Conservation (phyloP, 768 basidiomycete genomes). For the Panellus pusillus region DNA sequence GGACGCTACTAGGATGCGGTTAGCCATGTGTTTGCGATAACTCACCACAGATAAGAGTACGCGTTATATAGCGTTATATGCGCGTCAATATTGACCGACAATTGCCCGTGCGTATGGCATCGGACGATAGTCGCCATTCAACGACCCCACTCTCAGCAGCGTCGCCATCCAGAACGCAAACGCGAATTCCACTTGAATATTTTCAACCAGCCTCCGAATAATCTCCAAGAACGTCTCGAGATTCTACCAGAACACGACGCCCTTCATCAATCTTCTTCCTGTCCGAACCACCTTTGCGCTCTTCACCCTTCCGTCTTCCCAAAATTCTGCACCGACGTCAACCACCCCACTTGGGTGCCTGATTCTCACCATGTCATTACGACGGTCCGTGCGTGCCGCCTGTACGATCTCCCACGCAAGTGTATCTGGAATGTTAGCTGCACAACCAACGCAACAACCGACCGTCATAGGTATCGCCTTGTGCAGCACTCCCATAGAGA, state of each 20-base stretch:
- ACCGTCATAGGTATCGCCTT: conserved; percentile 76
- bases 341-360: conserved; percentile 68
- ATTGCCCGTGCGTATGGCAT: not conserved
- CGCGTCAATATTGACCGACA: not conserved
- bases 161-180: too few species aligned
- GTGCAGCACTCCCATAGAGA: conserved; percentile 73
- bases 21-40: conserved; percentile 26
- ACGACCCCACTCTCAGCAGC: not conserved
- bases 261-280: conserved; percentile 70
- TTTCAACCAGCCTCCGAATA: too few species aligned
- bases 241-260: conserved; percentile 61
- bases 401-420: conserved; percentile 53
- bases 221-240: not conserved
- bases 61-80: not conserved
- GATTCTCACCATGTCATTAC: conserved; percentile 44
- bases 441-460: conserved; percentile 67
- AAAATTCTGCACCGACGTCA: conserved; percentile 62
- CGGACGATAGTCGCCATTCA: not conserved
- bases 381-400: conserved; percentile 20
- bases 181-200: too few species aligned
- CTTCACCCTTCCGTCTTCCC: conserved; percentile 42
- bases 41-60: conserved; percentile 9
- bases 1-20: conserved; percentile 62
- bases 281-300: conserved; percentile 69
- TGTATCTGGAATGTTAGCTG: conserved; percentile 53